Percentiles rank a stretch among this genome's conserved stretches.
These are phyloP conservation scores for Phytophthora capsici DNA, from an alignment of 352 stramenopile genomes.

Conservation along the genomic window DNA sequence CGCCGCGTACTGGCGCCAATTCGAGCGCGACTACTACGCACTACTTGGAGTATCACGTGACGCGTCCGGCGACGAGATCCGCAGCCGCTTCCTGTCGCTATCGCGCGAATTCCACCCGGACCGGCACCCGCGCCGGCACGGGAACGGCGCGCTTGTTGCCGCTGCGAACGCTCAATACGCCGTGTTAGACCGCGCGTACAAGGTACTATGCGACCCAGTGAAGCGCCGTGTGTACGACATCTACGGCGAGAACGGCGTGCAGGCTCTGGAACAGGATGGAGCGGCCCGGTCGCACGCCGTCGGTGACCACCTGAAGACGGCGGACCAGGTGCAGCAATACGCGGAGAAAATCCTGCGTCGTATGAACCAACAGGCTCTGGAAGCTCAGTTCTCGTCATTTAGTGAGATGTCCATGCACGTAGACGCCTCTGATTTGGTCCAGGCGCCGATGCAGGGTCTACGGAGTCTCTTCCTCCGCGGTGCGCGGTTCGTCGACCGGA, in stretches of 20 bases:
- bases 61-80: constrained; percentile 70
- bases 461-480: constrained; percentile 54
- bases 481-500: constrained; percentile 57
- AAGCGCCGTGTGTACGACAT: constrained; percentile 78
- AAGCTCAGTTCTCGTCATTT: constrained; percentile 80
- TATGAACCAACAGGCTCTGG: constrained; percentile 73
- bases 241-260: constrained; percentile 77
- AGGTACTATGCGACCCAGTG: constrained; percentile 75
- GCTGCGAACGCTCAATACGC: constrained; percentile 83
- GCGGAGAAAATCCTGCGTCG: constrained; percentile 65
- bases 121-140: constrained; percentile 42
- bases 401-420: constrained; percentile 84
- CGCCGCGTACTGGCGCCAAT: constrained; percentile 52
- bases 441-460: constrained; percentile 64
- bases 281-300: constrained; percentile 40
- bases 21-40: constrained; percentile 87
- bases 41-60: constrained; percentile 70
- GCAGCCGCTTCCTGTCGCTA: constrained; percentile 67
- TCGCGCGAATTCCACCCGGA: constrained; percentile 90
- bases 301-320: constrained; percentile 52
- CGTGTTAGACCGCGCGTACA: constrained; percentile 82
- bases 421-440: constrained; percentile 79
- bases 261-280: constrained; percentile 68
- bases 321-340: constrained; percentile 57
- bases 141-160: constrained; percentile 57